Conservation (phyloP, 2,329 filamentous ascomycete genomes). For the Plenodomus biglobosus region DNA sequence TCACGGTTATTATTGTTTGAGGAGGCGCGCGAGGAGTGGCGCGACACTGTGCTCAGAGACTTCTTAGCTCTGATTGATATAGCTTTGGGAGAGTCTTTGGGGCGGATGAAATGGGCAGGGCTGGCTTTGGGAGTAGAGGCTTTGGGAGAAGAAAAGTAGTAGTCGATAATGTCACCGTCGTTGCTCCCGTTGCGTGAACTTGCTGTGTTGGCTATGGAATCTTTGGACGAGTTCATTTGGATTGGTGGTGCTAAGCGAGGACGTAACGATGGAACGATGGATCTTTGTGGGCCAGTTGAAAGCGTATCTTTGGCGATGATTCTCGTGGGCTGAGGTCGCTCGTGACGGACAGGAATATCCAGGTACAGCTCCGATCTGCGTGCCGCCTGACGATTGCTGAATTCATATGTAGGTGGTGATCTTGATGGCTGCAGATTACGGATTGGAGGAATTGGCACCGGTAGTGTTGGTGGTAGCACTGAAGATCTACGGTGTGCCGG, state of each 20-base stretch:
- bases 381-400: conserved; percentile 6
- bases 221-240: conserved; percentile 16
- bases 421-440: conserved; percentile 37
- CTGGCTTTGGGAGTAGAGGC: conserved; percentile 18
- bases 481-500: conserved; percentile 29
- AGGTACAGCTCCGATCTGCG: conserved; percentile 35
- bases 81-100: conserved; percentile 22
- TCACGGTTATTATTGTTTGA: conserved; percentile 31
- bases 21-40: conserved; percentile 30
- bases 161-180: conserved; percentile 41
- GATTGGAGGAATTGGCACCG: conserved; percentile 38
- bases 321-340: conserved; percentile 24
- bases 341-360: conserved; percentile 36
- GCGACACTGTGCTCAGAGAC: conserved; percentile 34
- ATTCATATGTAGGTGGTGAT: conserved; percentile 12
- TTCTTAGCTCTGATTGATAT: conserved; percentile 26
- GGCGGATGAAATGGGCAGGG: conserved; percentile 10
- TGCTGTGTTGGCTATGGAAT: conserved; percentile 20
- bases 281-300: conserved; percentile 13
- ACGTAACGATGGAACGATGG: conserved; percentile 6
- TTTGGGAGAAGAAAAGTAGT: conserved; percentile 36
- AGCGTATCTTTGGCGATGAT: conserved; percentile 9
- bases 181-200: conserved; percentile 25
- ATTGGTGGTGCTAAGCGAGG: conserved; percentile 18
- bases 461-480: conserved; percentile 34